Percentiles rank a stretch among this genome's conserved stretches.
These are phyloP conservation scores for Trifolium fragiferum DNA, from an alignment of 306 rosid species.

Conservation along the genomic window DNA sequence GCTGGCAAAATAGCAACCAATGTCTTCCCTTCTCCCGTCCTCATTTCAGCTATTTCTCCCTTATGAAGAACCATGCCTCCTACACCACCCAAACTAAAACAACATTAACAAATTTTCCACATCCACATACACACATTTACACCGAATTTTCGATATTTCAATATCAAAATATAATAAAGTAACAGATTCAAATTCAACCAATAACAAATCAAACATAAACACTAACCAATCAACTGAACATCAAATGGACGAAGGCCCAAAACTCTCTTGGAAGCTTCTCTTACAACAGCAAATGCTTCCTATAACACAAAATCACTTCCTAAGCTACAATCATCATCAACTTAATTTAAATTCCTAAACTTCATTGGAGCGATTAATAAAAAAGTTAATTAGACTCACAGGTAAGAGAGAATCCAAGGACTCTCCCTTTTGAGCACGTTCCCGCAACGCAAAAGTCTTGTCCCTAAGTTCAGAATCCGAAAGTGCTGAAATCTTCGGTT, in stretches of 20 bases:
- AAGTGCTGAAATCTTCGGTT: conserved; percentile 66
- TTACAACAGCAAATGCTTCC: conserved; percentile 96
- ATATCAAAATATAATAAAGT: conserved; percentile 1
- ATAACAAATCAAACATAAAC: not conserved
- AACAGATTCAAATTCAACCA: conserved; percentile 7
- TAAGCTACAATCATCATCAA: conserved; percentile 20
- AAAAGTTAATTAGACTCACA: conserved; percentile 36
- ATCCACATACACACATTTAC: not conserved
- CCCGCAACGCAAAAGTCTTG: conserved; percentile 59
- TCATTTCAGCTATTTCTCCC: conserved; percentile 99
- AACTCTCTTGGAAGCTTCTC: conserved; percentile 95
- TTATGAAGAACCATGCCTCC: conserved; percentile 98
- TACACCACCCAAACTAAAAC: conserved; percentile 43
- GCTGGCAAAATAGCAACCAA: conserved; percentile 96
- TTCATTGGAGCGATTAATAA: not conserved
- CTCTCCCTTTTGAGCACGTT: conserved; percentile 77
- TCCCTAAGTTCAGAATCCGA: conserved; percentile 88
- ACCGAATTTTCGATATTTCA: not conserved
- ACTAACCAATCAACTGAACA: conserved; percentile 82
- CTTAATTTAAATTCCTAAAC: too few relatives aligned
- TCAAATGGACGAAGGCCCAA: conserved; percentile 96
- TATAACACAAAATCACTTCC: conserved; percentile 39
- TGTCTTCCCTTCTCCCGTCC: conserved; percentile 99
- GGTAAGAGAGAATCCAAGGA: conserved; percentile 89
- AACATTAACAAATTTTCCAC: not conserved